Percentiles rank a stretch among this genome's conserved stretches.
phyloP scores from a whole-genome alignment of 1,284 basidiomycete genomes.

The Phellinidium pouzarii region DNA sequence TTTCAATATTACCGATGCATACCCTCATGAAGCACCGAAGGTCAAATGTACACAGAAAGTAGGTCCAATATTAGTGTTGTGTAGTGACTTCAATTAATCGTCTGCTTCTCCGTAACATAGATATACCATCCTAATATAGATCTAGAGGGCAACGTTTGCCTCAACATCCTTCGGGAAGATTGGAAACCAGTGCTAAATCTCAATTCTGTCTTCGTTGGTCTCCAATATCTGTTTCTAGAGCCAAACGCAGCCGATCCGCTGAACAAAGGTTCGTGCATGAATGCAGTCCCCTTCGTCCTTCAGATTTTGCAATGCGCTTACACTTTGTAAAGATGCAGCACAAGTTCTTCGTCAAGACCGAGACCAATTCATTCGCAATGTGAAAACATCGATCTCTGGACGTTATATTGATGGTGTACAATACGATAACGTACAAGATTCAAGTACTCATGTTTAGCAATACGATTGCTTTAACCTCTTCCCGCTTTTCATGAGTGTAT shows the following conservation, averaged over 20 bases:
- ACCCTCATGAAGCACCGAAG: conserved; percentile 98
- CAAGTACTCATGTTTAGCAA: no score
- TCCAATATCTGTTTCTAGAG: conserved; percentile 97
- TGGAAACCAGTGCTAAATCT: conserved; percentile 99
- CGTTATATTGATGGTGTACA: conserved; percentile 65
- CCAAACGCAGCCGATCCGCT: conserved; percentile 98
- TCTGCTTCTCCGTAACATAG: conserved; percentile 35
- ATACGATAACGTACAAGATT: conserved; percentile 65
- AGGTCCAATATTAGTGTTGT: conserved; percentile 24
- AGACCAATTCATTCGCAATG: conserved; percentile 75
- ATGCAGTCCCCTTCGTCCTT: conserved; percentile 5
- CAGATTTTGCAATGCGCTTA: conserved; percentile 11
- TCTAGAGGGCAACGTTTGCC: conserved; percentile 92
- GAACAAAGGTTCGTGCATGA: conserved; percentile 78
- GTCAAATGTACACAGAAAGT: conserved; percentile 97
- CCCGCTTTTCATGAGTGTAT: neutral
- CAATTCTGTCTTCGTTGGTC: conserved; percentile 94
- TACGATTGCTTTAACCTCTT: no score
- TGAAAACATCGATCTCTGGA: conserved; percentile 80
- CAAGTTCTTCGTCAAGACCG: conserved; percentile 84
- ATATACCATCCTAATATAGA: conserved; percentile 99
- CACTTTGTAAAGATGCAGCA: conserved; percentile 71
- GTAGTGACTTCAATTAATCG: neutral
- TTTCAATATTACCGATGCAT: conserved; percentile 94
- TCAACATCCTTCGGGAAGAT: conserved; percentile 98